Evolutionary conservation across 805 yeast genomes (phyloP), one percentile per base, ranked within the genome.

Genomic region (Saccharomycopsis microspora): DNA sequence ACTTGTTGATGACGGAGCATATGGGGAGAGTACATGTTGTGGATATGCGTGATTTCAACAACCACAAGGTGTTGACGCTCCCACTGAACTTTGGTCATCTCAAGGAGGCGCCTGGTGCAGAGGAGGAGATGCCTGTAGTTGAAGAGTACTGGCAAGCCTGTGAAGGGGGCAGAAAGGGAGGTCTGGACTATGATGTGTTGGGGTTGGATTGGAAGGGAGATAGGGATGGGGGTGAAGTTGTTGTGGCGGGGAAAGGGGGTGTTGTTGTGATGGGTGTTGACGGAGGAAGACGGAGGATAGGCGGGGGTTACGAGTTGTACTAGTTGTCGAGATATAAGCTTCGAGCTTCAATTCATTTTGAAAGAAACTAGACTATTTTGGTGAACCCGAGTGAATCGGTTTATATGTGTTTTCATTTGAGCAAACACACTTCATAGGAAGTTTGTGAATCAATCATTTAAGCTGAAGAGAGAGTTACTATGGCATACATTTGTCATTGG

Each of bases 1-100:
- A 87, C 50, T 65, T 89, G 48, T 75, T 84, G 46, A 70, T 89
- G 3, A 74, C 83, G 46, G 97, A 89, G 60, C 96, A 89, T 56
- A 82, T 79, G 46, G 94, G 95, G 0, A 71, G 95, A 46, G 84
- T 89, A 3, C 97, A 89, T 64, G 68, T 88, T 48, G 68, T 89
- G 31, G 96, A 89, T 60, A 72, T 87, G 30, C 74, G 95, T 52
- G 76, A 83, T 57, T 75, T 78, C 54, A 67, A 72, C 50, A 79
- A 83, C 55, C 90, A 85, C 59, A 90, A 84, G 60, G 87, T 88
- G 36, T 70, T 87, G 3, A 66, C 82, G 50, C 66, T 83, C 9
- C 93, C 93, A 0, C 64, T 64, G 39, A 59, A 59, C 44, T 37
- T 34, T 19, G 19, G 19, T 19, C 37, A 34, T 34, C 37, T 10